Evolutionary conservation across 2,329 filamentous ascomycete species (phyloP).

Genomic region (Diaporthe amygdali): DNA sequence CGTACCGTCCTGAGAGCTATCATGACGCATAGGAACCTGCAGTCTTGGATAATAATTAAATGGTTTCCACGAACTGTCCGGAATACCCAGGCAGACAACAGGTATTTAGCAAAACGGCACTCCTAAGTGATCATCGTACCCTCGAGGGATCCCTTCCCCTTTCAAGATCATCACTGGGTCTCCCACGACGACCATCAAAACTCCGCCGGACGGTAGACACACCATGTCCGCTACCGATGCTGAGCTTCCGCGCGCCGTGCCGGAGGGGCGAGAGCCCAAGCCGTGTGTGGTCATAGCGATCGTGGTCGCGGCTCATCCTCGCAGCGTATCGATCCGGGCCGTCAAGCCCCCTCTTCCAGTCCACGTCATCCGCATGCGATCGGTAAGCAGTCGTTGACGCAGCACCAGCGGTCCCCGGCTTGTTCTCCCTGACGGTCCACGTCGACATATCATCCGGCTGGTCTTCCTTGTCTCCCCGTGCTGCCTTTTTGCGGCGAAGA

Average conservation of each 20-base stretch:
- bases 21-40: not conserved
- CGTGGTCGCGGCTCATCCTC: conserved; percentile 20
- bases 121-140: not conserved
- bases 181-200: conserved; percentile 21
- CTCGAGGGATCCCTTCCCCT: conserved; percentile 20
- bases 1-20: not conserved
- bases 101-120: not conserved
- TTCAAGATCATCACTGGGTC: conserved; percentile 27
- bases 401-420: conserved; percentile 20
- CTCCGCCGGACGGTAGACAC: conserved; percentile 22
- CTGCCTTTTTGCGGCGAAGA: not conserved
- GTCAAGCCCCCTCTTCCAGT: conserved; percentile 19
- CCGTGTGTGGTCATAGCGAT: conserved; percentile 17
- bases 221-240: conserved; percentile 23
- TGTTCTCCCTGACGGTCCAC: conserved; percentile 2
- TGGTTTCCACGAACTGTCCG: not conserved
- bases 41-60: not conserved
- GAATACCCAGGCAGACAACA: not conserved
- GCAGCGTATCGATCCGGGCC: not conserved
- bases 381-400: conserved; percentile 18
- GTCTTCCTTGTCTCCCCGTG: not conserved
- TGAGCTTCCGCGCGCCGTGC: conserved; percentile 22
- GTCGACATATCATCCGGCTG: not conserved
- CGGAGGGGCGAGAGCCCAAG: conserved; percentile 22
- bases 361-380: conserved; percentile 3